Evolutionary conservation across 257 asterid species (phyloP).

Genomic region (Cruciata laevipes): DNA sequence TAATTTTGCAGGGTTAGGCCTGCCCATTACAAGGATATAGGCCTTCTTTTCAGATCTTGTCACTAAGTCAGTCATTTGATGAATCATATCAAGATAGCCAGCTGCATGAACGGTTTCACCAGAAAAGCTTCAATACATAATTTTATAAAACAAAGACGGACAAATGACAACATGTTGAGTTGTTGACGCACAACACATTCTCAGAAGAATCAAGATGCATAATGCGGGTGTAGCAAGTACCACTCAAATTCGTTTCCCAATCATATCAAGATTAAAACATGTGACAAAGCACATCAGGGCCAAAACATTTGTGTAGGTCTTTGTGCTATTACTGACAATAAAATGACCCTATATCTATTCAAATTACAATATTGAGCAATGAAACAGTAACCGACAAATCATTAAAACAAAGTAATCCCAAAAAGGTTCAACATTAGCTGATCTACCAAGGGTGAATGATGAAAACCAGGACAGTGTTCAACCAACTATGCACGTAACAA

Average conservation of each 20-base stretch:
- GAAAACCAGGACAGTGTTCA: neutral
- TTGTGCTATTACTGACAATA: neutral
- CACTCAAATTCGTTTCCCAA: neutral
- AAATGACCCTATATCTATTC: neutral
- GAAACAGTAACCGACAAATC: neutral
- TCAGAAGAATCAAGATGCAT: neutral
- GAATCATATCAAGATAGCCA: slow-evolving; percentile 90
- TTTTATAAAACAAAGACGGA: neutral
- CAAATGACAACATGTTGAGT: neutral
- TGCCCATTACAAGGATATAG: slow-evolving; percentile 91
- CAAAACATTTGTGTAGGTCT: neutral
- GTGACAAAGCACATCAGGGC: neutral
- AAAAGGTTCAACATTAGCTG: neutral
- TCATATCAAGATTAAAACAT: neutral
- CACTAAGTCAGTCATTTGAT: slow-evolving; percentile 73
- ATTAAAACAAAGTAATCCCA: neutral
- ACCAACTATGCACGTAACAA: neutral
- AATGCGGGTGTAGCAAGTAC: neutral
- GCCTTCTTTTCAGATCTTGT: slow-evolving; percentile 82
- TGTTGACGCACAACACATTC: neutral
- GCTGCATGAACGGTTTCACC: slow-evolving; percentile 40
- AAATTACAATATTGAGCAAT: neutral
- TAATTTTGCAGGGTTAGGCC: slow-evolving; percentile 91
- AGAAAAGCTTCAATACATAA: slow-evolving; percentile 1
- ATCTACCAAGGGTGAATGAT: neutral